Conservation (phyloP, 352 stramenopile genomes). For the Pythium insidiosum region DNA sequence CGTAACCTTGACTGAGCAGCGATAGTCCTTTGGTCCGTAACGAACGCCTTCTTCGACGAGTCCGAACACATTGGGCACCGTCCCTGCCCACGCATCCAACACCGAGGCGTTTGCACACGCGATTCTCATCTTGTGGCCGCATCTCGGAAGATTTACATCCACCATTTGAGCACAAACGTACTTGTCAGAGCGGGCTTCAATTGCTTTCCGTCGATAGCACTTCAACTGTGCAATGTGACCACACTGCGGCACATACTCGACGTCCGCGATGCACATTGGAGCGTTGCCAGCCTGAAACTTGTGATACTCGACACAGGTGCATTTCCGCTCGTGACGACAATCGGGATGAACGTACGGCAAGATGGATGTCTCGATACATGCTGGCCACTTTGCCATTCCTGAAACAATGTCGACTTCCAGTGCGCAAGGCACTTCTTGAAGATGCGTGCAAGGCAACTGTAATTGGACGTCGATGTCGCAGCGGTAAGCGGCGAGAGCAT, state of each 20-base stretch:
- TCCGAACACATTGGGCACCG: conserved; percentile 19
- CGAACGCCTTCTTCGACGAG: conserved; percentile 44
- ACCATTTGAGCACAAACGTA: conserved; percentile 58
- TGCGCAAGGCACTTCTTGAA: conserved; percentile 40
- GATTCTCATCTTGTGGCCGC: conserved; percentile 42
- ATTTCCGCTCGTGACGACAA: conserved; percentile 61
- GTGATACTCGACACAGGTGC: conserved; percentile 60
- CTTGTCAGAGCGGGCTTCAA: conserved; percentile 10
- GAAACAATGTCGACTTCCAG: conserved; percentile 31
- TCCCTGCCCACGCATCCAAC: conserved; percentile 44
- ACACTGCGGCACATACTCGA: conserved; percentile 59
- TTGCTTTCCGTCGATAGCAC: conserved; percentile 46
- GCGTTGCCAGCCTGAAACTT: conserved; percentile 26
- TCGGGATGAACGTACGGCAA: conserved; percentile 56
- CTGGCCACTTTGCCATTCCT: conserved; percentile 23
- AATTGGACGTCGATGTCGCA: conserved; percentile 50
- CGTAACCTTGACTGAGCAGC: conserved; percentile 42
- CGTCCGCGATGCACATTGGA: conserved; percentile 40
- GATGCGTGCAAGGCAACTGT: conserved; percentile 57
- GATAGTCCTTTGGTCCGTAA: conserved; percentile 68
- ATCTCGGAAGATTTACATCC: conserved; percentile 43
- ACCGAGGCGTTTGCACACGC: conserved; percentile 34
- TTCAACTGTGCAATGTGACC: conserved; percentile 48
- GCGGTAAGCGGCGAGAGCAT: conserved; percentile 40
- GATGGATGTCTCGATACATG: conserved; percentile 48